Base-by-base conservation (phyloP, 1,139 yeast genomes). In the Protomyces arabidopsidicola region DNA sequence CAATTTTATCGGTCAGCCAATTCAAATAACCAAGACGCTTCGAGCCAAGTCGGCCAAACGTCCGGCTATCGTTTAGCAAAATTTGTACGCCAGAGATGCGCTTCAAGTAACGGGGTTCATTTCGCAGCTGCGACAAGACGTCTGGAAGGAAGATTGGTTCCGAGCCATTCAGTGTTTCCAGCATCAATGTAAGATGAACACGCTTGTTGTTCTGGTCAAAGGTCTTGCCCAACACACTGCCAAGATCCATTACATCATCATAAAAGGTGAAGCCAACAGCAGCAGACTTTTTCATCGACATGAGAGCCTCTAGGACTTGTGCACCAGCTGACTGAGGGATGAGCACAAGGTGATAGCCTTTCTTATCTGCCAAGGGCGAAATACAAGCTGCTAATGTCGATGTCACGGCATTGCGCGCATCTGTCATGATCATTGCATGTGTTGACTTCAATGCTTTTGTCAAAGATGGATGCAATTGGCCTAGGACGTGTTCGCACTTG, bases 371-470 rank as follows among this genome's bases (percentile, higher is more conserved):
- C 16, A 52, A 18, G 2, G 62, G 62, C n/a, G 35, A 36, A 20
- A 58, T 58, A 20, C 62, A 58, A 27, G 62, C 45, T 20, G 62
- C 62, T 20, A 58, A 20, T 20, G 62, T 58, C 34, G 62, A 58
- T 18, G 62, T 38, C 18, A 52, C 56, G 3, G 62, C 45, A 38
- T 58, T 58, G 16, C 62, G 56, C 31, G 52, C 55, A n/a, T 58
- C 62, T 3, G 62, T 58, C 62, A 58, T 58, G 56, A 58, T 38
- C 20, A 58, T 35, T 8, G 55, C 45, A 18, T 50, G 52, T 18
- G 35, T 18, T 10, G 10, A 12, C 35, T 50, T 50, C 24, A 58
- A 31, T n/a, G 42, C 52, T 6, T 27, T 34, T 12, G 45, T 45
- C 48, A 58, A 16, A 3, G 62, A 58, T 14, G 18, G 22, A 34